phyloP scores from a whole-genome alignment of 1,284 basidiomycete genomes.

The Puccinia coronata region DNA sequence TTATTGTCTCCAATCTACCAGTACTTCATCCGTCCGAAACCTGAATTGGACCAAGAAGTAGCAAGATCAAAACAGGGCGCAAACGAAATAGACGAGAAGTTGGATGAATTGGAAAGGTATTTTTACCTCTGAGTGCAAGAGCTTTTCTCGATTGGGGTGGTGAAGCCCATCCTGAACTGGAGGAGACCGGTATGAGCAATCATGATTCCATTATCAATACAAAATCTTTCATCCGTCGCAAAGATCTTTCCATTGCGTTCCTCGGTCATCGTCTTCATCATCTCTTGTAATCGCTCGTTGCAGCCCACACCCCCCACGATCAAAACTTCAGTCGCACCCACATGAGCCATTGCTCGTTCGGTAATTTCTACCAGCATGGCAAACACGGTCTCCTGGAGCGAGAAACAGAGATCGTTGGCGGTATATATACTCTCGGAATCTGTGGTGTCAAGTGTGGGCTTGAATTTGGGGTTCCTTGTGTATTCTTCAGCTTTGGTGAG shows the following conservation, averaged over 20 bases:
- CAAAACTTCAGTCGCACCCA: slow-evolving; percentile 90
- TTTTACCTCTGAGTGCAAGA: slow-evolving; percentile 81
- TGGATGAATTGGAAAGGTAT: too few species aligned
- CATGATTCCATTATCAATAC: slow-evolving; percentile 99
- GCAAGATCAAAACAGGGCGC: neutral
- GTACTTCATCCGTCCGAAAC: slow-evolving; percentile 51
- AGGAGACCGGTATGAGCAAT: slow-evolving; percentile 96
- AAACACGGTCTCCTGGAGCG: slow-evolving; percentile 94
- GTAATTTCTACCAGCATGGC: slow-evolving; percentile 99
- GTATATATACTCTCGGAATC: slow-evolving; percentile 70
- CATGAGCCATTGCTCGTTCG: slow-evolving; percentile 98
- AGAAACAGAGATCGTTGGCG: slow-evolving; percentile 92
- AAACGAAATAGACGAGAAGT: neutral
- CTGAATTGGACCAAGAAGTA: slow-evolving; percentile 5
- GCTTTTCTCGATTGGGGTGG: slow-evolving; percentile 74
- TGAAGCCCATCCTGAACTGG: slow-evolving; percentile 85
- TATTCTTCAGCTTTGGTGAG: slow-evolving; percentile 85
- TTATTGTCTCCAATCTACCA: slow-evolving; percentile 50
- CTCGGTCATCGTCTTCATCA: slow-evolving; percentile 96
- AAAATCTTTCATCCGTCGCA: slow-evolving; percentile 97
- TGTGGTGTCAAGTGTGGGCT: neutral
- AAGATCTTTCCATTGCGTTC: slow-evolving; percentile 89
- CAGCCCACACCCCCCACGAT: slow-evolving; percentile 99
- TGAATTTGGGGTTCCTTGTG: slow-evolving; percentile 61
- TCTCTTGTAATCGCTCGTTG: slow-evolving; percentile 91